phyloP scores from a whole-genome alignment of 345 rosid species.

The Moringa oleifera region DNA sequence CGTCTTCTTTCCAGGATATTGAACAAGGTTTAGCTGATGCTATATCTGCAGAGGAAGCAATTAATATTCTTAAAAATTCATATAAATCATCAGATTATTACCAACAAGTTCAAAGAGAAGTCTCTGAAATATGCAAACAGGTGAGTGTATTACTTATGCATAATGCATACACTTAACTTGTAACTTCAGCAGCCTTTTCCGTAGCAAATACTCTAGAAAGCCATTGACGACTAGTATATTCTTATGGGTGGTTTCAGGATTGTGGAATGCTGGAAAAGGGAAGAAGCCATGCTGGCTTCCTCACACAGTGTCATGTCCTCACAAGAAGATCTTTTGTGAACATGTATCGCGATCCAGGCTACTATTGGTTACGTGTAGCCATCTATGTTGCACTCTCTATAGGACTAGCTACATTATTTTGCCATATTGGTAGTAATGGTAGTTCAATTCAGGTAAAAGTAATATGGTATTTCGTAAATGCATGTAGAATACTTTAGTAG shows the following conservation, averaged over 20 bases:
- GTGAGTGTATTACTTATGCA: slow-evolving; percentile 10
- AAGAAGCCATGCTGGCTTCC: slow-evolving; percentile 30
- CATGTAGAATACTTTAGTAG: no score
- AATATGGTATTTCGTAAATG: no score
- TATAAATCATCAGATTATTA: slow-evolving; percentile 30
- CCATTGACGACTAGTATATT: no score
- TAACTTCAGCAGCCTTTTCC: no score
- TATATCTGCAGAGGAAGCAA: slow-evolving; percentile 36
- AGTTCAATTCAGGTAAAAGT: slow-evolving; percentile 27
- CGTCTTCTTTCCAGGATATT: slow-evolving; percentile 26
- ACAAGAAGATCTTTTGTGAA: slow-evolving; percentile 47
- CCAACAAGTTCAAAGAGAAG: slow-evolving; percentile 22
- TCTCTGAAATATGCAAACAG: slow-evolving; percentile 25
- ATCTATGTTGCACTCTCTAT: slow-evolving; percentile 34
- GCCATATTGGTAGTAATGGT: slow-evolving; percentile 15
- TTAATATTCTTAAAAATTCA: slow-evolving; percentile 26
- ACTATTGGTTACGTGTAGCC: slow-evolving; percentile 52
- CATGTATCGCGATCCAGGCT: slow-evolving; percentile 61
- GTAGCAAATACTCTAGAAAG: no score
- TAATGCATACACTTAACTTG: no score
- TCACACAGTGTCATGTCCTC: slow-evolving; percentile 36
- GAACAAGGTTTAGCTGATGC: slow-evolving; percentile 29
- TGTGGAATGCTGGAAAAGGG: slow-evolving; percentile 14
- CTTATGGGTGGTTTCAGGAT: no score
- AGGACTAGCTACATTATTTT: slow-evolving; percentile 36